A percentile compares a stretch with the other conserved stretches of the same genome.
phyloP scores from a whole-genome alignment of 805 yeast species.

The Pichia gijzeniarum region DNA sequence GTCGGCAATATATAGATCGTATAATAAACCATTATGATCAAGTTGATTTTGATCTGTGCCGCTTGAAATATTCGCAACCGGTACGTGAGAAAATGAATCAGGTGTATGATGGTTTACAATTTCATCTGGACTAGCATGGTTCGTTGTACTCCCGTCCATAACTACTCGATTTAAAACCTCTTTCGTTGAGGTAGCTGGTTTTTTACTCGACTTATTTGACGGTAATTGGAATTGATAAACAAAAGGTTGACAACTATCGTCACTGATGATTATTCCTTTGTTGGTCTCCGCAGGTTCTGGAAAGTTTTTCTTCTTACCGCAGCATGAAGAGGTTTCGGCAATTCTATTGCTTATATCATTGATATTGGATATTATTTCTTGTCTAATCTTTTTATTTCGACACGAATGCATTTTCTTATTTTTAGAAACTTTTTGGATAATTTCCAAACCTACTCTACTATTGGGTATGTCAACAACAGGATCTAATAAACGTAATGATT shows the following conservation, averaged over 20 bases:
- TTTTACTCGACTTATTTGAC: neutral
- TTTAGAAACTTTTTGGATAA: constrained; percentile 22
- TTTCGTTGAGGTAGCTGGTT: too few species aligned
- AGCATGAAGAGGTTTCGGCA: too few species aligned
- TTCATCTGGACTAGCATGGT: too few species aligned
- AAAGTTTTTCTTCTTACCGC: neutral
- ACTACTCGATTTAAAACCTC: too few species aligned
- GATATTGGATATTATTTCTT: neutral
- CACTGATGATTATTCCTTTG: neutral
- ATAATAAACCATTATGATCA: constrained; percentile 12
- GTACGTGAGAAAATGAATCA: too few species aligned
- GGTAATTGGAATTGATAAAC: constrained; percentile 4
- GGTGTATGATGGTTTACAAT: too few species aligned
- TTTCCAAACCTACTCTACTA: constrained; percentile 27
- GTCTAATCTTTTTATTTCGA: neutral
- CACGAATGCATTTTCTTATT: constrained; percentile 9
- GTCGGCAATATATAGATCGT: constrained; percentile 29
- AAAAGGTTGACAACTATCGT: neutral
- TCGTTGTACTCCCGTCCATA: too few species aligned
- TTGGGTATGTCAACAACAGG: constrained; percentile 31
- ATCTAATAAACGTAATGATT: constrained; percentile 28
- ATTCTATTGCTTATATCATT: too few species aligned
- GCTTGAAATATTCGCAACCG: neutral
- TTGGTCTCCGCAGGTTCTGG: neutral
- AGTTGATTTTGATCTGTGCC: neutral